Percentiles rank a stretch among this genome's conserved stretches.
phyloP scores from a whole-genome alignment of 1,284 basidiomycete species.

The Naganishia sp. region DNA sequence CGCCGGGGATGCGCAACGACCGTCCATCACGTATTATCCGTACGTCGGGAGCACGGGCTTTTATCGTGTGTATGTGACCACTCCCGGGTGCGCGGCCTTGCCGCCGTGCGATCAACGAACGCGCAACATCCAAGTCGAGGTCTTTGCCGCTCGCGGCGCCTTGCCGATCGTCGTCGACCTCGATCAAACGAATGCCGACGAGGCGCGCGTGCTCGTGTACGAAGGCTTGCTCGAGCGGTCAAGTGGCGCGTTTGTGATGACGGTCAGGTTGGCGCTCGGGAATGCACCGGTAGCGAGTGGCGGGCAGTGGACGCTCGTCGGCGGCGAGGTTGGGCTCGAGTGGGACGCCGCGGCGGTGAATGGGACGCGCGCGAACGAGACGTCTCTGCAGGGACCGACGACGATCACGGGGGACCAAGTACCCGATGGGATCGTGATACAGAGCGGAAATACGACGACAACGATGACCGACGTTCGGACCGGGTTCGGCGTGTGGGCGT shows the following conservation, averaged over 20 bases:
- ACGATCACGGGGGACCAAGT: slow-evolving; percentile 9
- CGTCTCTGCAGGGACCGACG: neutral
- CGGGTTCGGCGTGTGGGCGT: slow-evolving; percentile 76
- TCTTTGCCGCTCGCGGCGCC: slow-evolving; percentile 72
- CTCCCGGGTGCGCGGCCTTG: slow-evolving; percentile 81
- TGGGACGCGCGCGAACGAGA: slow-evolving; percentile 2
- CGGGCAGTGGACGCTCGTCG: slow-evolving; percentile 42
- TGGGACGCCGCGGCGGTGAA: slow-evolving; percentile 9
- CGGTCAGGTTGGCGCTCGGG: slow-evolving; percentile 69
- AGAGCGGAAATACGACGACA: slow-evolving; percentile 32
- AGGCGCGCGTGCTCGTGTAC: slow-evolving; percentile 69
- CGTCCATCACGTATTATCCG: slow-evolving; percentile 83
- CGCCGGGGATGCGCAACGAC: slow-evolving; percentile 62
- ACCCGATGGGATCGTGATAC: slow-evolving; percentile 8
- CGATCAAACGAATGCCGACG: slow-evolving; percentile 70
- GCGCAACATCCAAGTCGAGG: slow-evolving; percentile 70
- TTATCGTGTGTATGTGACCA: slow-evolving; percentile 79
- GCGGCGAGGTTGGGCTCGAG: slow-evolving; percentile 3
- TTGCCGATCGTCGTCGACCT: slow-evolving; percentile 68
- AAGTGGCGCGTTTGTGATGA: slow-evolving; percentile 67
- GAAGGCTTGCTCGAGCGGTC: slow-evolving; percentile 76
- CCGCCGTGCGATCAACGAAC: slow-evolving; percentile 80
- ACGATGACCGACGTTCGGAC: slow-evolving; percentile 25
- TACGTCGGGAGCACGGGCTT: slow-evolving; percentile 83
- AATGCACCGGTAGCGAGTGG: slow-evolving; percentile 64